phyloP scores from a whole-genome alignment of 176 grass and related monocot genomes.

The Canna indica region DNA sequence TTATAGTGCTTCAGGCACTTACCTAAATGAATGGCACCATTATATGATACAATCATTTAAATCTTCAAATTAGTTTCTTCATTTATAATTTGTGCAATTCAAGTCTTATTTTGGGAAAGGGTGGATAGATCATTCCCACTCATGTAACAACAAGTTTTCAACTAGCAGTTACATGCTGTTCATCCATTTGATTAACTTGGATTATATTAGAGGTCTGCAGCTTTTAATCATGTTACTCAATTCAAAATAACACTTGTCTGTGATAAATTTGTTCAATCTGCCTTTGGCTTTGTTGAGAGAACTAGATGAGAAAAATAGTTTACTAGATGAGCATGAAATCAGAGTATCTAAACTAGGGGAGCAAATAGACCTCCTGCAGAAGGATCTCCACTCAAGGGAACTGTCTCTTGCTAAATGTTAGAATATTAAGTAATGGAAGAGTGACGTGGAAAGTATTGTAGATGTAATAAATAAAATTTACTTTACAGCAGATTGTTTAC shows the following conservation, averaged over 20 bases:
- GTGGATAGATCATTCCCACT: no score
- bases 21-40: neutral
- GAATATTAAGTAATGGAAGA: no score
- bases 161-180: neutral
- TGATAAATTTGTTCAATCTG: neutral
- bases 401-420: no score
- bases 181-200: neutral
- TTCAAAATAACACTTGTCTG: neutral
- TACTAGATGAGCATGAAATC: slow-evolving; percentile 53
- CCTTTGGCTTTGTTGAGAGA: slow-evolving; percentile 43
- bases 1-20: no score
- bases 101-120: no score
- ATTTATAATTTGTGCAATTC: no score
- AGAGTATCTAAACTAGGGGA: slow-evolving; percentile 64
- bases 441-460: no score
- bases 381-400: slow-evolving; percentile 54
- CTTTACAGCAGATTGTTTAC: no score
- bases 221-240: neutral
- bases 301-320: slow-evolving; percentile 55
- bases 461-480: no score
- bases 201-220: no score
- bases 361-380: slow-evolving; percentile 59
- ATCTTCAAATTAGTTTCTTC: no score
- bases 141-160: neutral
- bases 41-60: no score